Evolutionary conservation across 148 eudicot genomes (phyloP), one percentile per base, ranked within the genome.

Genomic region (Oxyria digyna): DNA sequence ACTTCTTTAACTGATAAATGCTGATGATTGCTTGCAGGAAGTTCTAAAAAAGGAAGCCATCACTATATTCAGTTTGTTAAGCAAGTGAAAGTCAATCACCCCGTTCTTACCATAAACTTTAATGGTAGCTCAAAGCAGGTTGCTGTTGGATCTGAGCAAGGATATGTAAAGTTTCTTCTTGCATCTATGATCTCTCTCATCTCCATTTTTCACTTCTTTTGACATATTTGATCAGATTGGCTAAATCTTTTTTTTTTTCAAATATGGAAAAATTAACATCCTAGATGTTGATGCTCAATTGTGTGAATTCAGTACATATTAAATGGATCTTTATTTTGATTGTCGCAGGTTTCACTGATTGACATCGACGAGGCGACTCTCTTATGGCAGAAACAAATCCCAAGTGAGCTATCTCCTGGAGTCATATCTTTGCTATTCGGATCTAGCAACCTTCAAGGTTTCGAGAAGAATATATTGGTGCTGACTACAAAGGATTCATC

Each of bases 61-160:
- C 85, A 88, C 67, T 76, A 82, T 48, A 76, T 90, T 70, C 90
- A 83, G 33, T 83, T 79, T 76, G 74, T 85, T 74, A 88, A 87
- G 69, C 55, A 78, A 31, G 68, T 88, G 73, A 88, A 84, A 69
- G 96, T 94, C 75, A 83, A 81, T 69, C 89, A 95, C 76, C 76
- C 87, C 73, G 87, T 87, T 37, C 84, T 88, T 62, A 86, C 84
- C 18, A 49, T 94, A 52, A 75, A 71, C 54, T 21, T 81, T 46
- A 74, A 78, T 52, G 67, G 76, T 70, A 74, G 72, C 75, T 70
- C 81, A 52, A 83, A 74, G 67, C 86, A 80, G 74, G 78, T 94
- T 76, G 97, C 93, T 29, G 87, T 94, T 71, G 99, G 99, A 6
- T 82, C 92, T 65, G 96, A 88, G 64, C 82, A 85, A 78, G 99